Percentiles rank a stretch among this genome's conserved stretches.
Conservation (phyloP, 768 basidiomycete genomes). For the Amanita thiersii region DNA sequence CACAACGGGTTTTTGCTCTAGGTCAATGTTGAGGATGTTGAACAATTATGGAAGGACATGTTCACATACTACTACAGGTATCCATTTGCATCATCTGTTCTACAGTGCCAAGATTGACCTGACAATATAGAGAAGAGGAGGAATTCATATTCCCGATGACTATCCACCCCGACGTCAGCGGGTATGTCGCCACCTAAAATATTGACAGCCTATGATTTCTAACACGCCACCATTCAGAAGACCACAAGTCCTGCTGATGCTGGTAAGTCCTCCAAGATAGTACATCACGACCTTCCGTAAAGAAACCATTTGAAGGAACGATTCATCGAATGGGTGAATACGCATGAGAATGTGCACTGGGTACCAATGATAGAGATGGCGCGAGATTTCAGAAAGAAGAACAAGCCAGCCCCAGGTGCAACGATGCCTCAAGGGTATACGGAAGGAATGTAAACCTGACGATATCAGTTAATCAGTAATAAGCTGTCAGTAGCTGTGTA, state of each 20-base stretch:
- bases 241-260: slow-evolving; percentile 68
- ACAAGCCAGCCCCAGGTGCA: slow-evolving; percentile 37
- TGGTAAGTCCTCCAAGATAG: slow-evolving; percentile 35
- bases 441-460: no score
- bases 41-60: slow-evolving; percentile 71
- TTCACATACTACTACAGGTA: slow-evolving; percentile 63
- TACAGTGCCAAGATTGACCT: slow-evolving; percentile 3
- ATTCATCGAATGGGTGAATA: slow-evolving; percentile 70
- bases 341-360: slow-evolving; percentile 63
- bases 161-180: slow-evolving; percentile 73
- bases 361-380: slow-evolving; percentile 65
- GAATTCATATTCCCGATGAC: slow-evolving; percentile 70
- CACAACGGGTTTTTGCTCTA: slow-evolving; percentile 14
- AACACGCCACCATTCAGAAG: slow-evolving; percentile 26
- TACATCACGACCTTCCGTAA: neutral
- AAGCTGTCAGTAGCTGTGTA: no score
- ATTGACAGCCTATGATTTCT: slow-evolving; percentile 7
- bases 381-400: slow-evolving; percentile 48
- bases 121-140: slow-evolving; percentile 43
- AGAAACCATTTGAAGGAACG: slow-evolving; percentile 44
- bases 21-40: slow-evolving; percentile 60
- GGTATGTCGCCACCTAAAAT: slow-evolving; percentile 27
- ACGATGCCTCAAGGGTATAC: slow-evolving; percentile 51
- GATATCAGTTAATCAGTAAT: no score
- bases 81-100: neutral